A percentile compares a stretch with the other conserved stretches of the same genome.
phyloP scores from a whole-genome alignment of 352 stramenopile species.

The Phytophthora pisi region DNA sequence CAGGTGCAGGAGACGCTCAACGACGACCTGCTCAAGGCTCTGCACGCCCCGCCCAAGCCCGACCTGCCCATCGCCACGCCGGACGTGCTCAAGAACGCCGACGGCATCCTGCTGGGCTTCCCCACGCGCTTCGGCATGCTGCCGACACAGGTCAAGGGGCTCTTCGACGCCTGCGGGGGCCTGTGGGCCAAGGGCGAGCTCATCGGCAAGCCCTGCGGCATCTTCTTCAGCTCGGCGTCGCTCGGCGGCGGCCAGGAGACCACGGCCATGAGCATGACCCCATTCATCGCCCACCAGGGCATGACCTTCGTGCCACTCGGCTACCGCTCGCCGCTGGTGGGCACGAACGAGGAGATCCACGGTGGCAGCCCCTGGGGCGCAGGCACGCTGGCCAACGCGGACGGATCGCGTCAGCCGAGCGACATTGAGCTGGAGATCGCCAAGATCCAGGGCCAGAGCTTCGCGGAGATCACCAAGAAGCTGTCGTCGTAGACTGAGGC shows the following conservation, averaged over 20 bases:
- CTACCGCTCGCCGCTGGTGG: slow-evolving; percentile 48
- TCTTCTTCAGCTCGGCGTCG: slow-evolving; percentile 78
- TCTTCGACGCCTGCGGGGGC: slow-evolving; percentile 79
- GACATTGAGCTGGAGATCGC: slow-evolving; percentile 78
- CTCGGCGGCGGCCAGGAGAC: slow-evolving; percentile 87
- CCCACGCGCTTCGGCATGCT: slow-evolving; percentile 83
- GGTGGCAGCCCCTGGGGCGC: slow-evolving; percentile 74
- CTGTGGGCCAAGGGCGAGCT: slow-evolving; percentile 77
- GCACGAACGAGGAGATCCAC: slow-evolving; percentile 65
- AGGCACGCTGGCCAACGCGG: slow-evolving; percentile 73
- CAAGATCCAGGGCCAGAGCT: slow-evolving; percentile 76
- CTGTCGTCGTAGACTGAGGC: slow-evolving; percentile 34
- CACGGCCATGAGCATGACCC: slow-evolving; percentile 72
- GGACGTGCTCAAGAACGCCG: slow-evolving; percentile 63
- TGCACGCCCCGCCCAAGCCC: slow-evolving; percentile 71
- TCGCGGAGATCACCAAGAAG: slow-evolving; percentile 80
- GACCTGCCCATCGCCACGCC: slow-evolving; percentile 61
- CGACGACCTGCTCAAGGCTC: slow-evolving; percentile 70
- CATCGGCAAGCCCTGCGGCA: slow-evolving; percentile 77
- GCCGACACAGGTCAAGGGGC: slow-evolving; percentile 81
- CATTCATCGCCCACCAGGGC: slow-evolving; percentile 85
- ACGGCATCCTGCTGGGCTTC: slow-evolving; percentile 87
- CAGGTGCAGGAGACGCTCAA: slow-evolving; percentile 82
- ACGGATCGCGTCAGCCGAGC: slow-evolving; percentile 78
- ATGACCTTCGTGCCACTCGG: slow-evolving; percentile 89